Conservation (phyloP, 192 early-diverging fungal genomes). For the Backusella macrospora region DNA sequence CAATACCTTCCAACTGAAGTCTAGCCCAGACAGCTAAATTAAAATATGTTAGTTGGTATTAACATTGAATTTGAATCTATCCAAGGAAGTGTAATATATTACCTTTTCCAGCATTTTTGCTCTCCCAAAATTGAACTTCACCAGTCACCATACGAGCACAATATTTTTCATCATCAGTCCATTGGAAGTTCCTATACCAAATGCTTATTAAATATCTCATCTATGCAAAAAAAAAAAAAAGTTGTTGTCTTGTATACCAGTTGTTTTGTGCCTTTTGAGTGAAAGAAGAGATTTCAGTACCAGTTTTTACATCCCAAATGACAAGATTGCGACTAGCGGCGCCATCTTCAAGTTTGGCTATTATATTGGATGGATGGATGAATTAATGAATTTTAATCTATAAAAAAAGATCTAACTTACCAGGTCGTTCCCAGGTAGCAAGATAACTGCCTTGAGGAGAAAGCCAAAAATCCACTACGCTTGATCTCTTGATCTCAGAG, state of each 20-base stretch:
- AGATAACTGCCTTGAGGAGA: slow-evolving; percentile 90
- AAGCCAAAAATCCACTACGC: slow-evolving; percentile 86
- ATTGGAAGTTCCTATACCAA: slow-evolving; percentile 79
- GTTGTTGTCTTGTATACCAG: slow-evolving; percentile 46
- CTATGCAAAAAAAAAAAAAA: too few species aligned
- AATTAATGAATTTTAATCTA: slow-evolving; percentile 6
- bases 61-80: not conserved
- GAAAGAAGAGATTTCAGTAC: slow-evolving; percentile 70
- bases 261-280: slow-evolving; percentile 79
- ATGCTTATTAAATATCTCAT: too few species aligned
- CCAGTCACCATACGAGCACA: slow-evolving; percentile 84
- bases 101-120: slow-evolving; percentile 61
- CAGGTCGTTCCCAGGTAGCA: slow-evolving; percentile 87
- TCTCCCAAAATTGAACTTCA: slow-evolving; percentile 88
- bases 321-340: slow-evolving; percentile 77
- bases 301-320: slow-evolving; percentile 79
- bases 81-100: slow-evolving; percentile 19
- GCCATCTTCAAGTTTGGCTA: slow-evolving; percentile 71
- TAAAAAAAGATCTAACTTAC: slow-evolving; percentile 42
- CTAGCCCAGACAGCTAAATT: slow-evolving; percentile 46
- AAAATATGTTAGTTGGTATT: not conserved
- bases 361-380: not conserved
- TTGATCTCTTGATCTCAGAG: slow-evolving; percentile 61
- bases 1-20: slow-evolving; percentile 76
- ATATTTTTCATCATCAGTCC: slow-evolving; percentile 89